These are phyloP conservation scores for Suhomyces emberorum DNA, from an alignment of 805 yeast species.

Conservation along the genomic window DNA sequence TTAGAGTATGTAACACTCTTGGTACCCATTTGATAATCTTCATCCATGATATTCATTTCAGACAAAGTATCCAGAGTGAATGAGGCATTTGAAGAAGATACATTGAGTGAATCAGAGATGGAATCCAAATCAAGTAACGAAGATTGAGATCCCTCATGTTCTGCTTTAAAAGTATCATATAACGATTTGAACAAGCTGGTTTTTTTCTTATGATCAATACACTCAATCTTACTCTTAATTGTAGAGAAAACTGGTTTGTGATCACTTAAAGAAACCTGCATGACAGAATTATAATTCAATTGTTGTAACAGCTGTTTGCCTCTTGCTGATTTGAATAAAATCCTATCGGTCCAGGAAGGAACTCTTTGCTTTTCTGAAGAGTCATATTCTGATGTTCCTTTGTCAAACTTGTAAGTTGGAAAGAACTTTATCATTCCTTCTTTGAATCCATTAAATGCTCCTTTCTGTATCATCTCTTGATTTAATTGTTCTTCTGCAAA, in stretches of 20 bases:
- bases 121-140: constrained; percentile 9
- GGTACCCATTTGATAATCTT: constrained; percentile 20
- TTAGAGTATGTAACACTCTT: constrained; percentile 1
- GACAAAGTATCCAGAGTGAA: constrained; percentile 30
- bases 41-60: constrained; percentile 36
- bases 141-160: constrained; percentile 21
- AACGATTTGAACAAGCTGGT: constrained; percentile 22
- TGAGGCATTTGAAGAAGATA: constrained; percentile 7
- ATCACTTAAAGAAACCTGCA: constrained; percentile 65
- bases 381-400: constrained; percentile 79
- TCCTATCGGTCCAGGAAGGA: constrained; percentile 97
- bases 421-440: constrained; percentile 78
- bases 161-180: constrained; percentile 28
- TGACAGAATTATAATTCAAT: constrained; percentile 64
- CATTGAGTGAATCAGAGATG: constrained; percentile 5
- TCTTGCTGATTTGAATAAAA: constrained; percentile 58
- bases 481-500: constrained; percentile 76
- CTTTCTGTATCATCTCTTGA: constrained; percentile 53
- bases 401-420: constrained; percentile 94
- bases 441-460: constrained; percentile 34
- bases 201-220: constrained; percentile 50
- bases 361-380: constrained; percentile 87
- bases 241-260: constrained; percentile 92
- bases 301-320: constrained; percentile 44
- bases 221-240: constrained; percentile 60